These are phyloP conservation scores for Populus hybrid DNA, from an alignment of 441 rosid genomes.

Conservation along the genomic window DNA sequence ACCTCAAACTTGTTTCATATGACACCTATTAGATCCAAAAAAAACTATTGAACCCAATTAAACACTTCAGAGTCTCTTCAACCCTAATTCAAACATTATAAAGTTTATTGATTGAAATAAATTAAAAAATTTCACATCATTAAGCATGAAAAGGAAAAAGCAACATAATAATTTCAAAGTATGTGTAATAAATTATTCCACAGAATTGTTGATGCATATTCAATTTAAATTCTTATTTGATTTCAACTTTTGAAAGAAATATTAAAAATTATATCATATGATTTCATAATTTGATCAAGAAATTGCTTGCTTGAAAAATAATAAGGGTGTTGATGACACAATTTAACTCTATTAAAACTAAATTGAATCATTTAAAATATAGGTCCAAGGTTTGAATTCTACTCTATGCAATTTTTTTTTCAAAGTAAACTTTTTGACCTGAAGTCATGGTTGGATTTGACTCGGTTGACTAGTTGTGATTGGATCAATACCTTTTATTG, in stretches of 20 bases:
- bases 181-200: background rate
- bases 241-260: background rate
- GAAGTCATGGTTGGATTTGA: too few relatives aligned
- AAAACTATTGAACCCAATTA: background rate
- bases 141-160: background rate
- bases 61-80: background rate
- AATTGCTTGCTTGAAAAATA: background rate
- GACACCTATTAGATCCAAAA: background rate
- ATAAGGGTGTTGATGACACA: too few relatives aligned
- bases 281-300: too few relatives aligned
- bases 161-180: background rate
- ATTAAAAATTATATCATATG: too few relatives aligned
- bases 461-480: too few relatives aligned
- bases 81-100: background rate
- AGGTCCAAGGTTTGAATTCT: too few relatives aligned
- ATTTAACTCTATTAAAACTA: background rate
- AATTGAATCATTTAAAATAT: too few relatives aligned
- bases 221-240: background rate
- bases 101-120: too few relatives aligned
- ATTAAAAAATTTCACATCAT: background rate
- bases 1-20: background rate
- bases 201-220: background rate
- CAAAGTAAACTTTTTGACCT: too few relatives aligned
- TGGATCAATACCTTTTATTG: too few relatives aligned
- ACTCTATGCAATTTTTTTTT: too few relatives aligned